Evolutionary conservation across 345 rosid genomes (phyloP).

Genomic region (Cochlearia excelsa): DNA sequence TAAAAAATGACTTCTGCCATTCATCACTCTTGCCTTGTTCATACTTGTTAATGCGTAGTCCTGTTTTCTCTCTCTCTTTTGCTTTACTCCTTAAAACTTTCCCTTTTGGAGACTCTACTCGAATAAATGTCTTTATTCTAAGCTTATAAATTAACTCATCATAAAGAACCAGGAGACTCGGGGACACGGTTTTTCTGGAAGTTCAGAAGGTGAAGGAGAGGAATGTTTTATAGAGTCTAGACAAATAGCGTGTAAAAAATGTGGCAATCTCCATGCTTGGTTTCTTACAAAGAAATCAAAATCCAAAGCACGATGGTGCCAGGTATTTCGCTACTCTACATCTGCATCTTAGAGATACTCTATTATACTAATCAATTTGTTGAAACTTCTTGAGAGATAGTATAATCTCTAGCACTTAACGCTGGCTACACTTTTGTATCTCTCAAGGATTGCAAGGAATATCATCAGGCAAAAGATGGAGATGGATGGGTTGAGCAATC

Average conservation of each 20-base stretch:
- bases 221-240: conserved; percentile 73
- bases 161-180: conserved; percentile 46
- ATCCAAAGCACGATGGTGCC: conserved; percentile 98
- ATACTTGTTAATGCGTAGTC: neutral
- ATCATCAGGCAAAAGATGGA: conserved; percentile 95
- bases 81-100: conserved; percentile 13
- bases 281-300: conserved; percentile 64
- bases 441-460: conserved; percentile 86
- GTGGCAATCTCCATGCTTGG: conserved; percentile 79
- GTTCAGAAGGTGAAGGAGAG: conserved; percentile 54
- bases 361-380: neutral
- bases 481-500: conserved; percentile 99
- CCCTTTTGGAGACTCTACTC: neutral
- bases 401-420: conserved; percentile 9
- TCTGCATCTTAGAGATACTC: conserved; percentile 18
- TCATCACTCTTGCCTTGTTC: neutral
- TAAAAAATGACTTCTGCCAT: neutral
- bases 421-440: conserved; percentile 15
- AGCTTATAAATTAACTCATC: conserved; percentile 24
- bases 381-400: conserved; percentile 15
- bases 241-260: conserved; percentile 85
- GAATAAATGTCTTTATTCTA: conserved; percentile 21
- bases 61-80: neutral
- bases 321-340: conserved; percentile 54
- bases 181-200: conserved; percentile 52